Evolutionary conservation across 768 basidiomycete species (phyloP).

Genomic region (Tulasnella sp.): DNA sequence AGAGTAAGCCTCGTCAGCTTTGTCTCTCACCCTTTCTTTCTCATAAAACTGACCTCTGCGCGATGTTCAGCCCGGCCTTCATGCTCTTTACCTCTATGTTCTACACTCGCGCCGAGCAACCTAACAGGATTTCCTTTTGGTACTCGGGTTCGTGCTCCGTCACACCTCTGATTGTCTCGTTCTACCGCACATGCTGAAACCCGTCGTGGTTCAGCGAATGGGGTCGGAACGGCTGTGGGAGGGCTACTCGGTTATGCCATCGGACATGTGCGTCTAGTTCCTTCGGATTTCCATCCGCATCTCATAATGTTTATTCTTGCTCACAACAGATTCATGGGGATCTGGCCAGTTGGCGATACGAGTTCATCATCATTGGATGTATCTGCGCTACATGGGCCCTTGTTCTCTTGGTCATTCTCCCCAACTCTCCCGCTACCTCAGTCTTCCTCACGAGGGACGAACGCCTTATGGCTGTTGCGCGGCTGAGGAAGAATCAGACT

Average conservation of each 20-base stretch:
- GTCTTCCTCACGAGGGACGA: slow-evolving; percentile 27
- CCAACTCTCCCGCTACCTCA: slow-evolving; percentile 27
- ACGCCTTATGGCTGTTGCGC: slow-evolving; percentile 27
- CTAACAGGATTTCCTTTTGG: slow-evolving; percentile 30
- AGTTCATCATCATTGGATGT: slow-evolving; percentile 29
- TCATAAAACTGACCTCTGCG: neutral
- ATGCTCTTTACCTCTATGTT: slow-evolving; percentile 31
- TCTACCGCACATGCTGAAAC: too few relatives aligned
- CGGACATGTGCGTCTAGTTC: too few relatives aligned
- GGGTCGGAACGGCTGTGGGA: slow-evolving; percentile 32
- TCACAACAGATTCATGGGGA: slow-evolving; percentile 29
- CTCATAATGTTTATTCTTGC: too few relatives aligned
- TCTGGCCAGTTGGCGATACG: slow-evolving; percentile 28
- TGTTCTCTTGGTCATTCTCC: slow-evolving; percentile 24
- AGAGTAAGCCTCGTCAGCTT: slow-evolving; percentile 25
- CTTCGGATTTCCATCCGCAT: neutral
- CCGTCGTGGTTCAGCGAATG: slow-evolving; percentile 31
- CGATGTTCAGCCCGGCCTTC: slow-evolving; percentile 19
- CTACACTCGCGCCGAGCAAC: slow-evolving; percentile 34
- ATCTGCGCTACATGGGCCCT: slow-evolving; percentile 26
- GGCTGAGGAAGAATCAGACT: slow-evolving; percentile 28
- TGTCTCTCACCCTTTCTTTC: neutral
- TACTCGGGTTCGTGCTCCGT: slow-evolving; percentile 22
- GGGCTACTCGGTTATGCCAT: slow-evolving; percentile 32
- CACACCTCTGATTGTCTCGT: too few relatives aligned